These are phyloP conservation scores for Suillus brevipes DNA, from an alignment of 768 basidiomycete genomes.

Conservation along the genomic window DNA sequence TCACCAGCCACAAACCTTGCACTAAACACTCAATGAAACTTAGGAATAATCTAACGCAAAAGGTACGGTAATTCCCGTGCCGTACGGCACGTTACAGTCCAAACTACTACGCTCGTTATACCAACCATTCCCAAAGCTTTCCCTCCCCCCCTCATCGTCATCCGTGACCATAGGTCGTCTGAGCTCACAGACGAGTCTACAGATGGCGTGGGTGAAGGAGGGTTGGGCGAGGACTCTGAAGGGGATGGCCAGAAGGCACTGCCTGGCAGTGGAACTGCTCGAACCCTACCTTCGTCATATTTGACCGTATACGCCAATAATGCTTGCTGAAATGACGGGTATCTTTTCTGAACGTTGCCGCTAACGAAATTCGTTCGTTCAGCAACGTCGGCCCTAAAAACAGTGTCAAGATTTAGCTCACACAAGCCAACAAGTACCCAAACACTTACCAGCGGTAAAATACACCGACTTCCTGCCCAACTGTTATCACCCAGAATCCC, in stretches of 20 bases:
- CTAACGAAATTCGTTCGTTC: neutral
- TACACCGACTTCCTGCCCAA: slow-evolving; percentile 1
- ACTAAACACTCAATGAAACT: too few relatives aligned
- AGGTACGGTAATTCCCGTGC: too few relatives aligned
- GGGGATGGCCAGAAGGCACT: neutral
- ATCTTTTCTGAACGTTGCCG: neutral
- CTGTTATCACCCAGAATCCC: slow-evolving; percentile 3
- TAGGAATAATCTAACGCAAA: too few relatives aligned
- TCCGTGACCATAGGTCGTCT: slow-evolving; percentile 6
- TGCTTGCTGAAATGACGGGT: neutral
- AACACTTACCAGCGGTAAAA: neutral
- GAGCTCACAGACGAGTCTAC: neutral
- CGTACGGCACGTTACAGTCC: too few relatives aligned
- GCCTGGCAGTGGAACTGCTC: neutral
- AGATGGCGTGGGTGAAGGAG: neutral
- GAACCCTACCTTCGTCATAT: neutral
- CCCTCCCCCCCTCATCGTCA: too few relatives aligned
- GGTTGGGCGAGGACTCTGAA: neutral
- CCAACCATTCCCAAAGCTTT: too few relatives aligned
- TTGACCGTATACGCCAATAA: neutral
- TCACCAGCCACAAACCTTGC: too few relatives aligned
- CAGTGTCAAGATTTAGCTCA: neutral
- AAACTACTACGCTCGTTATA: too few relatives aligned
- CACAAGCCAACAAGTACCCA: neutral
- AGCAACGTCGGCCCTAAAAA: neutral